Conservation (phyloP, 495 filamentous ascomycete genomes). For the Aspergillus carlsbadensis region DNA sequence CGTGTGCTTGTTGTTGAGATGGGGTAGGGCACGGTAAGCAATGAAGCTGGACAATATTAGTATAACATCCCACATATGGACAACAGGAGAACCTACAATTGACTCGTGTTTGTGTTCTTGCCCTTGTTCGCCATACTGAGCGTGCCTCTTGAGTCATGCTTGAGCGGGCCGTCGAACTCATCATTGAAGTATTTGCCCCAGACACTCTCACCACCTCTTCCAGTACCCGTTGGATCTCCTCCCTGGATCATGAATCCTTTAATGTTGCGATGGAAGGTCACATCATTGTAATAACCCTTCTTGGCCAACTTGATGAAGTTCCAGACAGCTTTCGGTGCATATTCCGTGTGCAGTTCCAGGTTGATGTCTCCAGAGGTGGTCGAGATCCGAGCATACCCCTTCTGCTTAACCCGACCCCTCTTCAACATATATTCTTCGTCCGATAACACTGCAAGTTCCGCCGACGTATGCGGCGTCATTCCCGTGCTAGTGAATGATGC, state of each 20-base stretch:
- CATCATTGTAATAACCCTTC: conserved; percentile 81
- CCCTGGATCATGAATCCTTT: conserved; percentile 98
- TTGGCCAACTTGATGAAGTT: conserved; percentile 91
- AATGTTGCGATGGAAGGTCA: conserved; percentile 89
- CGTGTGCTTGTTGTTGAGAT: conserved; percentile 95
- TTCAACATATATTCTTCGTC: conserved; percentile 97
- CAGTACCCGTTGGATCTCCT: conserved; percentile 68
- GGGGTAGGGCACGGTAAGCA: conserved; percentile 75
- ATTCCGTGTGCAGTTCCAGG: conserved; percentile 86
- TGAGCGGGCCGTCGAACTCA: conserved; percentile 85
- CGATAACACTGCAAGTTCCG: conserved; percentile 77
- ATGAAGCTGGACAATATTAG: conserved; percentile 60
- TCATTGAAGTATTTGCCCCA: conserved; percentile 93
- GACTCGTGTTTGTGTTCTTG: conserved; percentile 91
- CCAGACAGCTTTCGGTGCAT: conserved; percentile 89
- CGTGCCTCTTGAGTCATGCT: conserved; percentile 75
- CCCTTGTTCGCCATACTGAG: conserved; percentile 98
- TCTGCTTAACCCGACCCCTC: conserved; percentile 79
- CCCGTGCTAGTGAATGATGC: conserved; percentile 95
- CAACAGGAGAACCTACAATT: conserved; percentile 58
- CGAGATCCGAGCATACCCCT: conserved; percentile 85
- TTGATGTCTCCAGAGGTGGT: conserved; percentile 82
- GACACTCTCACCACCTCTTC: conserved; percentile 78
- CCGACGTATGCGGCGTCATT: conserved; percentile 84
- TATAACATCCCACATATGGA: neutral